Percentiles rank a stretch among this genome's conserved stretches.
These are phyloP conservation scores for Candida suzukii DNA, from an alignment of 805 yeast genomes.

Conservation along the genomic window DNA sequence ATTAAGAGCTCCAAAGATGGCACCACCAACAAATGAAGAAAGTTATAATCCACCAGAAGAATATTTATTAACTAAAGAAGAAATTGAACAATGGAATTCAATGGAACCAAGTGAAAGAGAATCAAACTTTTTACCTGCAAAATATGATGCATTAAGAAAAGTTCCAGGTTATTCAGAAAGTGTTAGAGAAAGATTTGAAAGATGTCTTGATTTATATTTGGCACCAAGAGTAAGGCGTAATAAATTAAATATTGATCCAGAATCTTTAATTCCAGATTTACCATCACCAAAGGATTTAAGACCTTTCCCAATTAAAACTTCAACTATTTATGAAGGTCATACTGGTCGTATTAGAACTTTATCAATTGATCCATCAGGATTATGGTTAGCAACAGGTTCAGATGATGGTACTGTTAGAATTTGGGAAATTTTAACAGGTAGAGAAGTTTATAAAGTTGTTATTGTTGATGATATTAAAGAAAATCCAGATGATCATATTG, in stretches of 20 bases:
- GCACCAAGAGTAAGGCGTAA: constrained; percentile 95
- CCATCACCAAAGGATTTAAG: constrained; percentile 95
- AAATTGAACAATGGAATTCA: constrained; percentile 61
- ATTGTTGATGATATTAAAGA: constrained; percentile 43
- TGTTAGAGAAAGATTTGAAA: constrained; percentile 86
- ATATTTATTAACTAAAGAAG: constrained; percentile 76
- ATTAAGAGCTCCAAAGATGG: constrained; percentile 87
- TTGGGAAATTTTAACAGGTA: constrained; percentile 96
- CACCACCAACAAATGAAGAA: constrained; percentile 96
- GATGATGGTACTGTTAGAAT: constrained; percentile 93
- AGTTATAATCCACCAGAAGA: constrained; percentile 97
- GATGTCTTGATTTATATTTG: constrained; percentile 85
- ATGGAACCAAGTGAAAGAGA: constrained; percentile 74
- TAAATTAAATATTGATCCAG: constrained; percentile 91
- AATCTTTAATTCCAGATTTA: constrained; percentile 87
- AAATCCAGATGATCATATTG: constrained; percentile 67
- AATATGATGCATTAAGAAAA: constrained; percentile 72
- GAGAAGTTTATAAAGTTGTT: constrained; percentile 71
- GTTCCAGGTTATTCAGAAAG: constrained; percentile 90
- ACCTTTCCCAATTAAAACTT: constrained; percentile 91
- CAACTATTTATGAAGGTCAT: constrained; percentile 83
- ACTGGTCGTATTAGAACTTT: constrained; percentile 73
- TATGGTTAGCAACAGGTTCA: constrained; percentile 96
- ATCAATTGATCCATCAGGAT: constrained; percentile 81
- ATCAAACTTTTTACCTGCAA: constrained; percentile 73